Base-by-base conservation (phyloP, 2,329 filamentous ascomycete species). In the Chaetomium globosum region DNA sequence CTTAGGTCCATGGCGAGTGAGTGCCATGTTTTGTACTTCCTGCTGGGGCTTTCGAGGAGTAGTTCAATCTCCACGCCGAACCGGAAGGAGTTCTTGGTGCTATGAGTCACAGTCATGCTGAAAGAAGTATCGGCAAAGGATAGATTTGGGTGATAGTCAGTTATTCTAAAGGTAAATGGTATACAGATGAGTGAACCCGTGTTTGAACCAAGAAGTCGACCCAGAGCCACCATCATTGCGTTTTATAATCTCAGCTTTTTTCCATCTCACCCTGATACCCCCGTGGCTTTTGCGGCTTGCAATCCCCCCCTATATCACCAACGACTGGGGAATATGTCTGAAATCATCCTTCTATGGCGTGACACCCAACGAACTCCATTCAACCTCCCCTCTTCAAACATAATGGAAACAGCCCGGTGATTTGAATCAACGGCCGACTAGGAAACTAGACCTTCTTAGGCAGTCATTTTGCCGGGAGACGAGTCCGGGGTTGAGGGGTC, bases 41-140 rank as follows among this genome's bases (percentile, higher is more conserved):
- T 77, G 43, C 75, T 75, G 54, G 72, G 73, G 63, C 74, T 72
- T 12, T 70, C 72, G 3, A 79, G 68, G 6, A 78, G 74, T 3
- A 79, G 69, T 68, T 79, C 77, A 26, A 79, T 72, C 68, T 79
- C 77, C 23, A 79, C 66, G 23, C 77, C 77, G 56, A 79, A 79
- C 36, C 70, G 69, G 46, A 74, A 68, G 2, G 66, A 64, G 26
- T 8, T n/a, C 0, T 33, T 13, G 3, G 36, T 21, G 2, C 2
- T 16, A 21, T 30, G 36, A n/a, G 4, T 12, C 55, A 36, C 23
- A 10, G 9, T 30, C 54, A 57, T 43, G 13, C 6, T 43, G 39
- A 43, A n/a, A n/a, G 16, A 19, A n/a, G 2, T 43, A 1, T n/a
- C 16, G 4, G 26, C n/a, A 43, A 43, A n/a, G 6, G 5, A 43